phyloP scores from a whole-genome alignment of 2,329 filamentous ascomycete species.

The Cylindrodendrum hubeiense region DNA sequence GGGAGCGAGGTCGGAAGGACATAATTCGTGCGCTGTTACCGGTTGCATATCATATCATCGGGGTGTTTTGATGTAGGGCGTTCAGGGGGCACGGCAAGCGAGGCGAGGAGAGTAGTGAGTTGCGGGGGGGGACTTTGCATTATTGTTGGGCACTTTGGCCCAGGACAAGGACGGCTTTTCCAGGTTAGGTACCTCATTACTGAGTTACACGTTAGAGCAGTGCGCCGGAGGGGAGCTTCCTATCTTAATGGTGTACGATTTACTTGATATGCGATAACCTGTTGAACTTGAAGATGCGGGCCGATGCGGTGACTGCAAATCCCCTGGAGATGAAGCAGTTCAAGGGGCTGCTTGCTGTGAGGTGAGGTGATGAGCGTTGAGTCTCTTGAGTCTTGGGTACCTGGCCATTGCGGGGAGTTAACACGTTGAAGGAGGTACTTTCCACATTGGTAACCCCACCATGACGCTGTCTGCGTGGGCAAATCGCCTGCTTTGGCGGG shows the following conservation, averaged over 20 bases:
- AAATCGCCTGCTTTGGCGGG: conserved; percentile 40
- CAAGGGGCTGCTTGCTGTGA: background rate
- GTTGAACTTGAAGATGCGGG: conserved; percentile 8
- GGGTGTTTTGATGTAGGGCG: conserved; percentile 37
- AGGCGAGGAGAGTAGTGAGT: conserved; percentile 30
- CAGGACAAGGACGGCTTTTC: conserved; percentile 12
- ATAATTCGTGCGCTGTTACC: conserved; percentile 34
- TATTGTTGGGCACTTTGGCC: conserved; percentile 27
- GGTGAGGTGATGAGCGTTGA: background rate
- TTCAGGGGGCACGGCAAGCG: conserved; percentile 37
- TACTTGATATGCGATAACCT: conserved; percentile 31
- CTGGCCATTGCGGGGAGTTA: background rate
- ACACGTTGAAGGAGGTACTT: conserved; percentile 1
- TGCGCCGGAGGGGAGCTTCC: conserved; percentile 9
- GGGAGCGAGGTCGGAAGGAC: conserved; percentile 26
- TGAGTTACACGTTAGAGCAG: conserved; percentile 29
- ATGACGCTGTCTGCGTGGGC: conserved; percentile 36
- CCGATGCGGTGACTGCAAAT: background rate
- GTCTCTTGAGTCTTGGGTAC: background rate
- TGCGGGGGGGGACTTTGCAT: conserved; percentile 23
- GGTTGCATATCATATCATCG: conserved; percentile 43
- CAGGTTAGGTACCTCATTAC: conserved; percentile 16
- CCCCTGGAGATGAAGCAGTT: background rate
- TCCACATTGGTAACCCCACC: conserved; percentile 35
- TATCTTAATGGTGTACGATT: conserved; percentile 31